Evolutionary conservation across 805 yeast genomes (phyloP).

Genomic region (Suhomyces canberraensis): DNA sequence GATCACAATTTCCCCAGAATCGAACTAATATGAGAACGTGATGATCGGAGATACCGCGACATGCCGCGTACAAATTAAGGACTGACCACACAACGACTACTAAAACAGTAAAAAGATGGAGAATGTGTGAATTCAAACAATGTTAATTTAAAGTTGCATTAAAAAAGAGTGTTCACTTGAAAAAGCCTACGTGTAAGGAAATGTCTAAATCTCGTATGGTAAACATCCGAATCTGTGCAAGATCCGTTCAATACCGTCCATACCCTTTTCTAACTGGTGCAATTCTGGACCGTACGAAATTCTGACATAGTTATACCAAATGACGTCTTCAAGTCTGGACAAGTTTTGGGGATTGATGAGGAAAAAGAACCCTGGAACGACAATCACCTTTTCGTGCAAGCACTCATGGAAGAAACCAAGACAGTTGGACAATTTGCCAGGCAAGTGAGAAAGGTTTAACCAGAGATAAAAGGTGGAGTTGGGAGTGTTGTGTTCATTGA

Average conservation of each 20-base stretch:
- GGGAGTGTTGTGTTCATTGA: conserved; percentile 44
- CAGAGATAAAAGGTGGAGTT: conserved; percentile 59
- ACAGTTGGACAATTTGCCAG: conserved; percentile 54
- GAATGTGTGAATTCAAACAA: too few species aligned
- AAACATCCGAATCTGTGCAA: conserved; percentile 41
- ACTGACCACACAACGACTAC: too few species aligned
- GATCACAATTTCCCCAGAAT: too few species aligned
- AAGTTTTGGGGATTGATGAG: conserved; percentile 54
- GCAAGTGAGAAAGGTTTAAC: conserved; percentile 54
- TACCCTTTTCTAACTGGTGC: conserved; percentile 47
- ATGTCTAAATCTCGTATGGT: conserved; percentile 28
- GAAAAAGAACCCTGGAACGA: conserved; percentile 62
- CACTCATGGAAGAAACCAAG: conserved; percentile 64
- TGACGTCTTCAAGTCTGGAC: conserved; percentile 49
- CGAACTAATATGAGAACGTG: too few species aligned
- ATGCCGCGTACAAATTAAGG: too few species aligned
- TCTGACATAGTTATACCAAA: conserved; percentile 57
- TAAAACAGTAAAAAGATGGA: too few species aligned
- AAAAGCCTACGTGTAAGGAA: too few species aligned
- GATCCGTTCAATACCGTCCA: conserved; percentile 58
- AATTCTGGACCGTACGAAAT: conserved; percentile 60
- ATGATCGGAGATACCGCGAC: too few species aligned
- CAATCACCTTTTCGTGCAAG: conserved; percentile 55
- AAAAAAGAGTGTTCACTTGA: too few species aligned
- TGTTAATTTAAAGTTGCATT: too few species aligned